Percentiles rank a stretch among this genome's conserved stretches.
Evolutionary conservation across 768 basidiomycete genomes (phyloP).

Genomic region (Suillus tomentosus): DNA sequence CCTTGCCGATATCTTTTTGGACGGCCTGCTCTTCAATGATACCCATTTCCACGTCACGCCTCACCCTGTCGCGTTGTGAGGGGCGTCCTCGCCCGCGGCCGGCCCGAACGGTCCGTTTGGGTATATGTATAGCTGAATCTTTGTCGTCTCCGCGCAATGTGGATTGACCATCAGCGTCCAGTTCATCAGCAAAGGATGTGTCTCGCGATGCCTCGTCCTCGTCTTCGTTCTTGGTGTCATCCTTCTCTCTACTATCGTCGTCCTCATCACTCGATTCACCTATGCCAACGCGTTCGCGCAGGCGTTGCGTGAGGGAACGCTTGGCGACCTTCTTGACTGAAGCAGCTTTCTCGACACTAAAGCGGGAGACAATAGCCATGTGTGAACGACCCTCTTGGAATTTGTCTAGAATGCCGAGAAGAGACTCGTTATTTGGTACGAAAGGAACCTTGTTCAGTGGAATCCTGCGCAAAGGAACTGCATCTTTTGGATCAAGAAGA

Average conservation of each 20-base stretch:
- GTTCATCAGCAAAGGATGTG: constrained; percentile 35
- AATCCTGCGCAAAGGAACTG: constrained; percentile 78
- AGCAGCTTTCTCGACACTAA: constrained; percentile 71
- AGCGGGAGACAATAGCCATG: constrained; percentile 87
- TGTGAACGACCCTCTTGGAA: constrained; percentile 92
- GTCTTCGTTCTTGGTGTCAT: constrained; percentile 23
- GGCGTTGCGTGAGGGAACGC: constrained; percentile 73
- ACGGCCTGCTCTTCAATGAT: constrained; percentile 7
- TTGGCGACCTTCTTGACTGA: constrained; percentile 85
- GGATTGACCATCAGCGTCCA: constrained; percentile 30
- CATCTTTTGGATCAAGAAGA: constrained; percentile 85
- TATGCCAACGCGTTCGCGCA: constrained; percentile 75
- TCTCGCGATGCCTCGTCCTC: constrained; percentile 29
- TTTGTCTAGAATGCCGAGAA: constrained; percentile 81
- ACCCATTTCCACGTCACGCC: constrained; percentile 30
- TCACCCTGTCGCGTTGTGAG: constrained; percentile 18
- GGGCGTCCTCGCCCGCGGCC: constrained; percentile 19
- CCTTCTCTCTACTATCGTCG: constrained; percentile 22
- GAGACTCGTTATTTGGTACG: constrained; percentile 83
- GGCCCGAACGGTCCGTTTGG: constrained; percentile 14
- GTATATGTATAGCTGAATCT: constrained; percentile 19
- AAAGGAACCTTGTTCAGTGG: constrained; percentile 86
- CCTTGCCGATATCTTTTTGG: constrained; percentile 14
- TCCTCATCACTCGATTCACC: constrained; percentile 57
- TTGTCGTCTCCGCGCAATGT: constrained; percentile 29